Evolutionary conservation across 1,284 basidiomycete species (phyloP).

Genomic region (Moniliella sp.): DNA sequence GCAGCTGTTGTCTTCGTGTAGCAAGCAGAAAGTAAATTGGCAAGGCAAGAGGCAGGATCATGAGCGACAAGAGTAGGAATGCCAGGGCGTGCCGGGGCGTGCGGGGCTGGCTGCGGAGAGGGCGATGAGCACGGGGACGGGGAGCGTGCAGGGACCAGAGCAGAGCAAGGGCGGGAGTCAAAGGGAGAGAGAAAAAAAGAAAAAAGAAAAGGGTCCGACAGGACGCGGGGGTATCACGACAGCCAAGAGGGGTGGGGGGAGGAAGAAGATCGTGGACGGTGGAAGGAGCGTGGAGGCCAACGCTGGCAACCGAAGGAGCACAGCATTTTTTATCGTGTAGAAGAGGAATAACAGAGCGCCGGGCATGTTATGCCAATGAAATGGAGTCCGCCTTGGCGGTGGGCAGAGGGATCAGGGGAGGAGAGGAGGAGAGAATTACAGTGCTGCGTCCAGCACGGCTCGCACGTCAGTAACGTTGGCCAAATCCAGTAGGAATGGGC

Average conservation of each 20-base stretch:
- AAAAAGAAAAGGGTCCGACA: neutral
- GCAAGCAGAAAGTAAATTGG: too few relatives aligned
- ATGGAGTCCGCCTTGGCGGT: neutral
- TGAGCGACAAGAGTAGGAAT: too few relatives aligned
- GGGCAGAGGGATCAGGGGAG: neutral
- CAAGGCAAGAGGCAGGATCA: too few relatives aligned
- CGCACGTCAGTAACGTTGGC: conserved; percentile 1
- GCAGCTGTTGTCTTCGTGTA: too few relatives aligned
- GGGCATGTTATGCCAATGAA: neutral
- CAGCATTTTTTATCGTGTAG: neutral
- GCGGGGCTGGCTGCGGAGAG: neutral
- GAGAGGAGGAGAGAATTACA: neutral
- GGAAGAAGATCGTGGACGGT: neutral
- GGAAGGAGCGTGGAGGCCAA: neutral
- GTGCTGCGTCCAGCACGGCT: conserved; percentile 1
- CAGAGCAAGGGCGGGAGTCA: neutral
- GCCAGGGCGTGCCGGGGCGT: too few relatives aligned
- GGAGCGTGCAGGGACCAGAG: neutral
- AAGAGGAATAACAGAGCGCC: neutral
- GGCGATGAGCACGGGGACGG: neutral
- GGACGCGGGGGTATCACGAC: neutral
- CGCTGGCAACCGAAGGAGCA: neutral
- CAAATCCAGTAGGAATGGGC: conserved; percentile 1
- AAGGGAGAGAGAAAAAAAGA: neutral
- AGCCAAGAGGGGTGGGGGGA: neutral